These are phyloP conservation scores for Gossypium australe DNA, from an alignment of 345 rosid species.

Conservation along the genomic window DNA sequence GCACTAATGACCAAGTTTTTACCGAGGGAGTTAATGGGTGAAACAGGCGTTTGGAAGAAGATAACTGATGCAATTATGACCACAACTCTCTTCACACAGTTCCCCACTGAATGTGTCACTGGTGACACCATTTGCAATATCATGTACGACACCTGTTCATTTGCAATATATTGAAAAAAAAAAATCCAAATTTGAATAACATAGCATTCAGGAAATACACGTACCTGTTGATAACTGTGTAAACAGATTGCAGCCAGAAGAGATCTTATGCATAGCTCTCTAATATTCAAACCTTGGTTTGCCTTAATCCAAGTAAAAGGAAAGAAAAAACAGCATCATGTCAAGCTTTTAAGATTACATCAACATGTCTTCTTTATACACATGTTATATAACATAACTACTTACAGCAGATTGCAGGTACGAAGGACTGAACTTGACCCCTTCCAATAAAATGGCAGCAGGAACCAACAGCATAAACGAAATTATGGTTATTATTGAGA, in stretches of 20 bases:
- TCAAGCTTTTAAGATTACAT: background rate
- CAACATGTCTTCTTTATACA: background rate
- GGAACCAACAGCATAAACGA: conserved; percentile 69
- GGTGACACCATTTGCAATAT: conserved; percentile 79
- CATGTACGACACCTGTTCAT: conserved; percentile 62
- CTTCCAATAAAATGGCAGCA: conserved; percentile 30
- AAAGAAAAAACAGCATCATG: background rate
- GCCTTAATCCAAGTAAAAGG: conserved; percentile 34
- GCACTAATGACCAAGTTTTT: background rate
- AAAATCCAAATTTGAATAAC: background rate
- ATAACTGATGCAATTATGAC: conserved; percentile 65
- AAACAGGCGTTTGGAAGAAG: conserved; percentile 64
- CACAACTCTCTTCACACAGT: conserved; percentile 76
- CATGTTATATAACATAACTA: background rate
- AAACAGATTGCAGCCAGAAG: conserved; percentile 69
- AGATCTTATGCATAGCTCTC: conserved; percentile 49
- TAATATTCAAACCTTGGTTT: conserved; percentile 46
- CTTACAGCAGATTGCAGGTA: conserved; percentile 64
- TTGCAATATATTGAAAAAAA: too few species aligned
- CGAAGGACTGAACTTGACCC: conserved; percentile 13
- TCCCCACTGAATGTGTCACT: conserved; percentile 82
- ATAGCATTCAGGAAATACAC: background rate
- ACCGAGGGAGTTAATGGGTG: conserved; percentile 64
- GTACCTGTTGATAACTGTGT: conserved; percentile 80
- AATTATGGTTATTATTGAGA: conserved; percentile 69